A percentile compares a stretch with the other conserved stretches of the same genome.
These are phyloP conservation scores for Suillus plorans DNA, from an alignment of 768 basidiomycete species.

Conservation along the genomic window DNA sequence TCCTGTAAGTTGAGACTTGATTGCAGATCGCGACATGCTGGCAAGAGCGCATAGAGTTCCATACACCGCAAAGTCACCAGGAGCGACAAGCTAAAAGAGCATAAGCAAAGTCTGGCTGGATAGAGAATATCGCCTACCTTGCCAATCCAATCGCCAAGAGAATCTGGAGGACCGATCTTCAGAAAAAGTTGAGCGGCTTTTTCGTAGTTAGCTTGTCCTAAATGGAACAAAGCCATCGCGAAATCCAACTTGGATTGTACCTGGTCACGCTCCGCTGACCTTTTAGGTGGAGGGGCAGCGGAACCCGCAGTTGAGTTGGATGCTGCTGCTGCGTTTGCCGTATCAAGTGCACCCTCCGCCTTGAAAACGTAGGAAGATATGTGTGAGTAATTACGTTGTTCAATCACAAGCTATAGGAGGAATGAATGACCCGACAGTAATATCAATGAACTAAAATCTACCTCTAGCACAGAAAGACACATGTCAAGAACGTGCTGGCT, in stretches of 20 bases:
- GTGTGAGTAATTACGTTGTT: conserved; percentile 84
- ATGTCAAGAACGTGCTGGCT: conserved; percentile 92
- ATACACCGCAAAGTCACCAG: conserved; percentile 85
- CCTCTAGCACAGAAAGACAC: conserved; percentile 82
- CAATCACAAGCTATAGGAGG: conserved; percentile 66
- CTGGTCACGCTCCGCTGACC: conserved; percentile 58
- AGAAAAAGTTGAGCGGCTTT: conserved; percentile 77
- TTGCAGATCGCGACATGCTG: conserved; percentile 63
- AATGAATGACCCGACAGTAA: neutral
- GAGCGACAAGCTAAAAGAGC: conserved; percentile 62
- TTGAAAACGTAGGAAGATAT: conserved; percentile 93
- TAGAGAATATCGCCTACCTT: conserved; percentile 43
- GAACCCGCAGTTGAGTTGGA: conserved; percentile 31
- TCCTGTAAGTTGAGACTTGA: conserved; percentile 67
- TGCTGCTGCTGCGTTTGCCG: conserved; percentile 39
- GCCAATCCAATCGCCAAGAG: conserved; percentile 77
- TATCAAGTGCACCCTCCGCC: conserved; percentile 89
- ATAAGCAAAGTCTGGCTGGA: neutral
- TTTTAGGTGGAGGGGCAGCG: conserved; percentile 34
- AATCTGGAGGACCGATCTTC: conserved; percentile 60
- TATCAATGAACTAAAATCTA: conserved; percentile 26
- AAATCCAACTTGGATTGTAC: conserved; percentile 80
- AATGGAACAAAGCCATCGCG: conserved; percentile 72
- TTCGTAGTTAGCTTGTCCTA: conserved; percentile 73
- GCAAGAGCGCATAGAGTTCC: conserved; percentile 84